A percentile compares a stretch with the other conserved stretches of the same genome.
Conservation (phyloP, 352 stramenopile genomes). For the Elongisporangium senticosum region DNA sequence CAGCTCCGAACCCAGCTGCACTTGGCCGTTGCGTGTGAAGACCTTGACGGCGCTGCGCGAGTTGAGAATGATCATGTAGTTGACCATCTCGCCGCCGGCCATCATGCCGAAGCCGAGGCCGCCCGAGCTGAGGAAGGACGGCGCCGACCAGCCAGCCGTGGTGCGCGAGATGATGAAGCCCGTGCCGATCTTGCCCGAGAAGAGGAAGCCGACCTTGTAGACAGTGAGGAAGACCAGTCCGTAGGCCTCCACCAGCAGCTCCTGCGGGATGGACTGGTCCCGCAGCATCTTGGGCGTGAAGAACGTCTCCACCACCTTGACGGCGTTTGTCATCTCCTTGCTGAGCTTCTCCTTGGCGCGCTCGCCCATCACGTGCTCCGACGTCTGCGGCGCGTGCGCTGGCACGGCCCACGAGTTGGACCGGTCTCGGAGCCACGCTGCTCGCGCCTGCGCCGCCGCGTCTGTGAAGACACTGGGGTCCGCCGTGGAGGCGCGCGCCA, state of each 20-base stretch:
- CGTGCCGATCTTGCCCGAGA: conserved; percentile 73
- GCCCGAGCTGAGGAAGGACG: conserved; percentile 62
- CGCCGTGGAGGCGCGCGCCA: conserved; percentile 35
- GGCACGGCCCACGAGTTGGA: conserved; percentile 51
- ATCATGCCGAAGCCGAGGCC: conserved; percentile 82
- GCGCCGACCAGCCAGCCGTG: conserved; percentile 63
- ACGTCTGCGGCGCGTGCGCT: conserved; percentile 20
- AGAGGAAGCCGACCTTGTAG: conserved; percentile 77
- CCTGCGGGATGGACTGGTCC: conserved; percentile 76
- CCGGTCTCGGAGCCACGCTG: conserved; percentile 40
- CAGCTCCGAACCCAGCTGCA: conserved; percentile 69
- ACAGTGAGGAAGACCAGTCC: conserved; percentile 77
- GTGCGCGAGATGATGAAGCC: conserved; percentile 76
- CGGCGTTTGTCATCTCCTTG: conserved; percentile 56
- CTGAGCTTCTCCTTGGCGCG: conserved; percentile 53
- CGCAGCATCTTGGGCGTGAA: conserved; percentile 67
- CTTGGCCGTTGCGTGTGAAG: conserved; percentile 71
- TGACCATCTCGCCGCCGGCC: conserved; percentile 72
- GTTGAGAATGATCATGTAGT: conserved; percentile 81
- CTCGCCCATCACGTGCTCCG: conserved; percentile 47
- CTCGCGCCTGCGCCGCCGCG: conserved; percentile 14
- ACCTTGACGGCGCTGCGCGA: conserved; percentile 70
- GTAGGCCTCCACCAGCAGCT: conserved; percentile 68
- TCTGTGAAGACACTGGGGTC: conserved; percentile 17
- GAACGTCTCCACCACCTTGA: conserved; percentile 67